These are phyloP conservation scores for Coemansia sp. DNA, from an alignment of 192 early-diverging fungal genomes.

Conservation along the genomic window DNA sequence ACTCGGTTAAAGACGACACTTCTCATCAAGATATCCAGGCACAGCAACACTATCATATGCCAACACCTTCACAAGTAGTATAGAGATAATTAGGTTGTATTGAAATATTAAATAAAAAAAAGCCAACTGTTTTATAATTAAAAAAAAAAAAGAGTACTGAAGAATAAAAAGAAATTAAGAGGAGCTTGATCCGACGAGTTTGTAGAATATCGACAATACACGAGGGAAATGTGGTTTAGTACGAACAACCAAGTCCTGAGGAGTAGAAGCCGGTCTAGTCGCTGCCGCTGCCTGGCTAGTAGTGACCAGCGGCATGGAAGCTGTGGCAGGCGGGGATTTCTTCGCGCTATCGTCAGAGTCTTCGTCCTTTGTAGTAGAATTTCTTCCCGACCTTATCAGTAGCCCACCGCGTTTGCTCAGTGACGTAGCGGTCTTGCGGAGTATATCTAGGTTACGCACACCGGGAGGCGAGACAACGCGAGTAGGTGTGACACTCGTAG, in stretches of 20 bases:
- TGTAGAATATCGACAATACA: slow-evolving; percentile 53
- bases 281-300: too few species aligned
- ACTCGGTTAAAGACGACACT: too few species aligned
- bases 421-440: slow-evolving; percentile 46
- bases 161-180: slow-evolving; percentile 5
- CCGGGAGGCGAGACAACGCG: neutral
- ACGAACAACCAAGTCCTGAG: slow-evolving; percentile 15
- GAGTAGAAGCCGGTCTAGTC: neutral
- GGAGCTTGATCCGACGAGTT: slow-evolving; percentile 30
- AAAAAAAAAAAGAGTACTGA: neutral
- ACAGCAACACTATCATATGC: neutral
- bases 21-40: neutral
- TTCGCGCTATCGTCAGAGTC: neutral
- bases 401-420: slow-evolving; percentile 41
- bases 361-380: neutral
- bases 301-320: neutral
- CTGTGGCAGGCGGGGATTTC: neutral
- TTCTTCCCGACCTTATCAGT: slow-evolving; percentile 14
- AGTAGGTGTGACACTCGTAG: neutral
- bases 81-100: neutral
- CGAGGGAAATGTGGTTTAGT: slow-evolving; percentile 30
- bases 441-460: slow-evolving; percentile 37
- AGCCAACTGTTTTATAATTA: too few species aligned
- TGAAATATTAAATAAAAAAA: neutral
- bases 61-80: neutral